phyloP scores from a whole-genome alignment of 2,329 filamentous ascomycete genomes.

The Botrytis fabae region DNA sequence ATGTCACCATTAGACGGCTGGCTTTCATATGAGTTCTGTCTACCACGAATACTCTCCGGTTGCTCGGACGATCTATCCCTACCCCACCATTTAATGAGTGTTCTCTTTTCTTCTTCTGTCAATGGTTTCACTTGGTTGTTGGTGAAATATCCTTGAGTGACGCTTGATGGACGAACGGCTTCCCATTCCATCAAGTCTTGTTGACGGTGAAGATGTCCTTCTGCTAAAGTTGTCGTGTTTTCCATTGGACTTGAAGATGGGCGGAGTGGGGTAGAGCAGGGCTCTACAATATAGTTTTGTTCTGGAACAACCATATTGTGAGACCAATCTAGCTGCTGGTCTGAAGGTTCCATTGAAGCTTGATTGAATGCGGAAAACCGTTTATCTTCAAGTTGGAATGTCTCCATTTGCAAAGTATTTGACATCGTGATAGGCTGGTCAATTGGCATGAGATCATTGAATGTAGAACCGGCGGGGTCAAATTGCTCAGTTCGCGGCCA shows the following conservation, averaged over 20 bases:
- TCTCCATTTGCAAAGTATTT: neutral
- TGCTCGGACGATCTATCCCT: slow-evolving; percentile 23
- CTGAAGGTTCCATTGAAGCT: neutral
- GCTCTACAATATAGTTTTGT: neutral
- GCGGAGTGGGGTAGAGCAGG: neutral
- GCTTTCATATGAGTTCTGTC: slow-evolving; percentile 15
- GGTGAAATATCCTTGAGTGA: slow-evolving; percentile 16
- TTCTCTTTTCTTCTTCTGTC: slow-evolving; percentile 19
- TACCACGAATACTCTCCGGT: slow-evolving; percentile 17
- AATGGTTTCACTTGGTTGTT: slow-evolving; percentile 19
- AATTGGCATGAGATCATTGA: slow-evolving; percentile 9
- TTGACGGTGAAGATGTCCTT: neutral
- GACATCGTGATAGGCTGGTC: slow-evolving; percentile 1
- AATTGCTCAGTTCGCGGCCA: neutral
- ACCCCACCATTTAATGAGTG: slow-evolving; percentile 23
- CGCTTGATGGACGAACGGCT: slow-evolving; percentile 16
- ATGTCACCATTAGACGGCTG: slow-evolving; percentile 12
- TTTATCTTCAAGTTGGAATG: slow-evolving; percentile 3
- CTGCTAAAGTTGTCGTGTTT: slow-evolving; percentile 8
- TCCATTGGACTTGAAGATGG: slow-evolving; percentile 24
- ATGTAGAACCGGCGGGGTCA: neutral
- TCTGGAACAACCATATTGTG: neutral
- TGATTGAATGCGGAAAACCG: neutral
- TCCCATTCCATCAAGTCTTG: slow-evolving; percentile 21
- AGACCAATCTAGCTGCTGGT: slow-evolving; percentile 1